Evolutionary conservation across 129 eudicot species (phyloP), one percentile per base, ranked within the genome.

Genomic region (Chrysanthemum makinoi): DNA sequence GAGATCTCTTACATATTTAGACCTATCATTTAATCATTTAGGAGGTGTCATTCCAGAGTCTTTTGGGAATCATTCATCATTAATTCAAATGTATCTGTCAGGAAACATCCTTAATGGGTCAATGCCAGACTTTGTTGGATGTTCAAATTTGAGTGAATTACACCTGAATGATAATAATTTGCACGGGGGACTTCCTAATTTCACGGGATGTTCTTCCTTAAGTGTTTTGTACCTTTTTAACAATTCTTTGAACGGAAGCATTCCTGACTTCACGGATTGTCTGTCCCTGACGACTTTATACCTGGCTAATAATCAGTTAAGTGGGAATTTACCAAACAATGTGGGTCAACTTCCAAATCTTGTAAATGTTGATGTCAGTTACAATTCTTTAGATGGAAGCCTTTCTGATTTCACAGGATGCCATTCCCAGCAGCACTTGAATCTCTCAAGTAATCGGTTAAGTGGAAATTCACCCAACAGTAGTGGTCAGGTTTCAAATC

Each of bases 41-140:
- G 39, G 3, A 18, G 70, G 70, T 49, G 72, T 20, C 72, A 67
- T 14, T 24, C 59, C 72, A 50, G 4, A 68, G 26, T 68, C 72
- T 68, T 49, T 68, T 14, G 59, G 65, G 8, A 75, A 80, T 39
- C 26, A 46, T 22, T 52, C 69, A 26, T 69, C 71, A 35, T 48
- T 80, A 63, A 24, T 11, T 7, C 4, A 47, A 6, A 22, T 80
- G 16, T 47, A 65, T 44, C 48, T 80, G 68, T 74, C 60, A 9
- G 7, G 43, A 10, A 82, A 78, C 74, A 16, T 14, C 18, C 61
- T 83, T 47, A 49, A 10, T 4, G 87, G 87, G 54, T 55, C 77
- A 30, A 15, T 83, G 1, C 79, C 81, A 2, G 10, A 54, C 48
- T 62, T 62, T 30, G 19, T 16, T 1, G 50, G 62, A 50, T 72